Base-by-base conservation (phyloP, 2,329 filamentous ascomycete species). In the Cytospora leucostoma region DNA sequence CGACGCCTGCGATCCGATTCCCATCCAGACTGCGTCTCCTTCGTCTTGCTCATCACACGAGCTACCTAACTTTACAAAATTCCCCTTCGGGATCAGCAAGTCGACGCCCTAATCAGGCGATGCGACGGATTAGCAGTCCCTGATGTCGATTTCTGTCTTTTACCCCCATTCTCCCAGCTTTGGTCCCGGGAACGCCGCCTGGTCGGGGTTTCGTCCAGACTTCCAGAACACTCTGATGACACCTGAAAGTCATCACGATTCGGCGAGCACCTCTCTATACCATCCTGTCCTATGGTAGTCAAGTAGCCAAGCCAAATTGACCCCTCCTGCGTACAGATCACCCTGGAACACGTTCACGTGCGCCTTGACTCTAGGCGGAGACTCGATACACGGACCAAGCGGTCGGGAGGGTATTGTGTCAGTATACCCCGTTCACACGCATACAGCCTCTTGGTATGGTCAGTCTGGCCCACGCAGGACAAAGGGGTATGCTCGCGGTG, bases 41-140 rank as follows among this genome's bases (percentile, higher is more conserved):
- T 27, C 27, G 4, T 4, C 27, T 27, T 27, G 27, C 27, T 27
- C 27, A 27, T 27, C 27, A 27, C 27, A 27, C 27, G 27, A 27
- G 27, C 27, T 27, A 27, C 27, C 27, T 27, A 27, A 27, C 27
- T 27, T 4, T 27, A 27, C 33, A 19, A n/a, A 21, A 2, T 35
- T 27, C 1, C 12, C 56, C 8, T 38, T 40, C 12, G n/a, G 27
- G 5, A 4, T 59, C 33, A 50, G 33, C 12, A 60, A 35, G 32
- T 61, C 59, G 4, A 50, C 27, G 17, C 54, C 19, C 6, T 55
- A 17, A 33, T 50, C 27, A 27, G 59, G 37, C 44, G 55, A 34
- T 12, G 55, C 5, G 4, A 27, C 27, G 27, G 27, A 4, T 27
- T 27, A 3, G 27, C 27, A 27, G 27, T n/a, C 7, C 8, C n/a